phyloP scores from a whole-genome alignment of 2,329 filamentous ascomycete species.

The Botrytis squamosa region DNA sequence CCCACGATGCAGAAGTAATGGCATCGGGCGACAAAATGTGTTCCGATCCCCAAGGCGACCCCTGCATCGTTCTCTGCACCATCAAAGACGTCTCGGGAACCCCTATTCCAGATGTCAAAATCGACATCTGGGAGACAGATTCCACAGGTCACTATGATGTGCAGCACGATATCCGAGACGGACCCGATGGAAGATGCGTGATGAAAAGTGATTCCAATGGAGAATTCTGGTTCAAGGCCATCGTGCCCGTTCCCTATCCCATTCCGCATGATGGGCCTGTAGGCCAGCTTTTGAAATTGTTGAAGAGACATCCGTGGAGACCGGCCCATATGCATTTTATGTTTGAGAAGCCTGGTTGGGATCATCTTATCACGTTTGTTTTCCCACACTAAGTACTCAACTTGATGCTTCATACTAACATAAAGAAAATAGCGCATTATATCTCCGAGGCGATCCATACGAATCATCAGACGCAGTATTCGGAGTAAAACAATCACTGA shows the following conservation, averaged over 20 bases:
- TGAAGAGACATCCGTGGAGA: conserved; percentile 74
- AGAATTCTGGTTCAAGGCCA: conserved; percentile 79
- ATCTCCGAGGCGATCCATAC: conserved; percentile 74
- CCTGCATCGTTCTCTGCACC: conserved; percentile 71
- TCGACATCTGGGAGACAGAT: conserved; percentile 87
- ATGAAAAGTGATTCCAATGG: conserved; percentile 69
- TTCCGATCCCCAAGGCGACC: conserved; percentile 66
- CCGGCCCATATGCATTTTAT: conserved; percentile 86
- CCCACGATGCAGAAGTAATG: conserved; percentile 65
- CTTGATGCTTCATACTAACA: background rate
- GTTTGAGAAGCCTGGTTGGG: conserved; percentile 77
- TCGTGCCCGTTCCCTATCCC: conserved; percentile 81
- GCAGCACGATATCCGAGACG: conserved; percentile 63
- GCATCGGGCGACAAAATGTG: conserved; percentile 61
- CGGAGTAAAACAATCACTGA: conserved; percentile 77
- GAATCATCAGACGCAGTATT: conserved; percentile 83
- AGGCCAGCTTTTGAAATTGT: conserved; percentile 62
- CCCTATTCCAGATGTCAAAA: conserved; percentile 63
- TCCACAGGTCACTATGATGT: conserved; percentile 80
- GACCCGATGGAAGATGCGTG: conserved; percentile 71
- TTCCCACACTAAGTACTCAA: background rate
- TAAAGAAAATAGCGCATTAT: conserved; percentile 59
- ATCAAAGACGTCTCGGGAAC: conserved; percentile 62
- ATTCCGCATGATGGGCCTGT: conserved; percentile 85
- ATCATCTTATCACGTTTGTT: conserved; percentile 78